Conservation (phyloP, 2,329 filamentous ascomycete species). For the Diaporthe sp. region DNA sequence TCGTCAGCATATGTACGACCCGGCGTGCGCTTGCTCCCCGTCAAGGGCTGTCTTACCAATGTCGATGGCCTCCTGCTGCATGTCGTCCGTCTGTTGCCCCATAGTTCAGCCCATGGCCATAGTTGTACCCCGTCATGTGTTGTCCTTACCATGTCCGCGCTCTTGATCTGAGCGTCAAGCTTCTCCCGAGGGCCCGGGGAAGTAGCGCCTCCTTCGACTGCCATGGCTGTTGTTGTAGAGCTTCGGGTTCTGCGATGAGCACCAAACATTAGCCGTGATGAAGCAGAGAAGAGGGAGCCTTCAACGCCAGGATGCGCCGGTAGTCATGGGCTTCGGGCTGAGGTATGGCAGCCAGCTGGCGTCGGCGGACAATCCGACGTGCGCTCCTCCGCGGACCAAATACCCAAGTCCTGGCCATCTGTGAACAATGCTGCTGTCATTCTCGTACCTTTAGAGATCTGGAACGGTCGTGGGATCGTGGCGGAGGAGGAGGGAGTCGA, state of each 20-base stretch:
- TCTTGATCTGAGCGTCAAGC: constrained; percentile 95
- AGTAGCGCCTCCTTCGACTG: constrained; percentile 45
- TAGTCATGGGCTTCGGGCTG: neutral
- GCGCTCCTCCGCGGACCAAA: neutral
- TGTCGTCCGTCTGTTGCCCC: constrained; percentile 84
- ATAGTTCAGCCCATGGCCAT: constrained; percentile 19
- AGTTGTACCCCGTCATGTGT: neutral
- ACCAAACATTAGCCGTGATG: constrained; percentile 16
- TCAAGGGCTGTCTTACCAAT: constrained; percentile 77
- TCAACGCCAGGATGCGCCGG: neutral
- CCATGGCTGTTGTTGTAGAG: constrained; percentile 30
- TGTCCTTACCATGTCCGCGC: constrained; percentile 90
- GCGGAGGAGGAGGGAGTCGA: neutral
- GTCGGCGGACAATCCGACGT: neutral
- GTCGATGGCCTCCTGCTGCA: constrained; percentile 96
- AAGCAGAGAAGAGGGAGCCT: neutral
- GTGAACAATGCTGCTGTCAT: neutral
- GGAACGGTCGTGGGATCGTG: neutral
- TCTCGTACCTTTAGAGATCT: constrained; percentile 12
- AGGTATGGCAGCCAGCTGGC: neutral
- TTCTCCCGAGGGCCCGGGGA: constrained; percentile 75
- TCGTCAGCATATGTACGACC: constrained; percentile 10
- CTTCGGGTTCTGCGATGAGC: neutral
- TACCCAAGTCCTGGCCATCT: neutral
- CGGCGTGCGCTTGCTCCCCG: constrained; percentile 6